A percentile compares a stretch with the other conserved stretches of the same genome.
Evolutionary conservation across 2,329 filamentous ascomycete genomes (phyloP).

Genomic region (Myrmaecium sp.): DNA sequence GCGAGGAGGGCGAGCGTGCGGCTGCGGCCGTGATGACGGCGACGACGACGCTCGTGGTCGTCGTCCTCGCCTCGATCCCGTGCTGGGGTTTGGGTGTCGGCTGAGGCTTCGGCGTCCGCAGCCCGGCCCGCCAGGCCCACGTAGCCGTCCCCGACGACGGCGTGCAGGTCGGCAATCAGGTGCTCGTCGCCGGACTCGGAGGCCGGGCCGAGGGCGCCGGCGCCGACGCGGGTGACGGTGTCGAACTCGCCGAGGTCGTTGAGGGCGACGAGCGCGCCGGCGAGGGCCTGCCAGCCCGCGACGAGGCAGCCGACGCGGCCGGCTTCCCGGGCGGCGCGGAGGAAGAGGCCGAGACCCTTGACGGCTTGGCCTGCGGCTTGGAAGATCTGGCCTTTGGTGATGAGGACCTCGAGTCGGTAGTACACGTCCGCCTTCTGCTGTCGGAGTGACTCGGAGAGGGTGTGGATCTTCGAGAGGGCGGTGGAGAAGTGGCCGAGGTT

Average conservation of each 20-base stretch:
- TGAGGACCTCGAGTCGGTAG: conserved; percentile 52
- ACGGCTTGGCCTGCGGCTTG: conserved; percentile 51
- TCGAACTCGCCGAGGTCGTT: conserved; percentile 54
- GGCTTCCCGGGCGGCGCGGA: conserved; percentile 59
- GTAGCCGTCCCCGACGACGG: conserved; percentile 55
- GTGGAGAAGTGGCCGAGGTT: conserved; percentile 33
- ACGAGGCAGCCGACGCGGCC: conserved; percentile 52
- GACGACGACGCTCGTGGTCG: conserved; percentile 6
- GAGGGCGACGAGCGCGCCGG: conserved; percentile 54
- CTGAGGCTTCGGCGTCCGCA: conserved; percentile 9
- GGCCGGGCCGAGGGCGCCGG: conserved; percentile 11
- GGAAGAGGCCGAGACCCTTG: conserved; percentile 57
- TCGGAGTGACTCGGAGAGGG: conserved; percentile 32
- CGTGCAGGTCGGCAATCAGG: conserved; percentile 50
- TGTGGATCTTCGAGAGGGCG: conserved; percentile 38
- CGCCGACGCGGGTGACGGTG: conserved; percentile 46
- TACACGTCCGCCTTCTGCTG: conserved; percentile 45
- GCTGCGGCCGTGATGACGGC: conserved; percentile 7
- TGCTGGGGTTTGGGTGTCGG: neutral
- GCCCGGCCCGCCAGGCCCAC: conserved; percentile 55
- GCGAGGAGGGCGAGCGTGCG: conserved; percentile 10
- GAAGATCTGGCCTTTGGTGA: conserved; percentile 56
- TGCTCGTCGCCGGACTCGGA: conserved; percentile 51
- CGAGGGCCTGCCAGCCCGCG: conserved; percentile 57
- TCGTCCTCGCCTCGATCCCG: conserved; percentile 3